Percentiles rank a stretch among this genome's conserved stretches.
Evolutionary conservation across 1,284 basidiomycete genomes (phyloP).

Genomic region (Marasmius tenuissimus): DNA sequence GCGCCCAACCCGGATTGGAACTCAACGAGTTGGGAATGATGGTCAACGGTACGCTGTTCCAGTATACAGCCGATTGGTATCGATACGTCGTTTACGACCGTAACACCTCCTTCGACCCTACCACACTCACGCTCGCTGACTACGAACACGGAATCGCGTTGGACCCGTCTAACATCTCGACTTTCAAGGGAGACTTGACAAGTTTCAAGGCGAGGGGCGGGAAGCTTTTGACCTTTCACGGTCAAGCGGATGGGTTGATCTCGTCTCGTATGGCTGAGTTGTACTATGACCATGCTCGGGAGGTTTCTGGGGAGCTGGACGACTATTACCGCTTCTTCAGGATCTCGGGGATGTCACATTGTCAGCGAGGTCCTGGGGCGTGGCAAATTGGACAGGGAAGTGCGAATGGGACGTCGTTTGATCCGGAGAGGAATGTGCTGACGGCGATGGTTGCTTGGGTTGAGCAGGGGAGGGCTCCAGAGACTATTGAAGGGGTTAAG

Average conservation of each 20-base stretch:
- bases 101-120: constrained; percentile 9
- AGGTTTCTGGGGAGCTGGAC: constrained; percentile 8
- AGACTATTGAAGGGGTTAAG: constrained; percentile 13
- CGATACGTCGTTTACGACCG: constrained; percentile 13
- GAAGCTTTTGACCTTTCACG: constrained; percentile 22
- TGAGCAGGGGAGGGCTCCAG: constrained; percentile 16
- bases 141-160: constrained; percentile 3
- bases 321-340: constrained; percentile 16
- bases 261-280: constrained; percentile 17
- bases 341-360: constrained; percentile 18
- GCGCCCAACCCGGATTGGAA: constrained; percentile 16
- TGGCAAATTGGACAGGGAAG: constrained; percentile 12
- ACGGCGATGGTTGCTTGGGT: constrained; percentile 18
- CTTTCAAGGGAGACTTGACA: constrained; percentile 19
- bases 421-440: constrained; percentile 14
- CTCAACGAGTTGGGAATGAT: not conserved
- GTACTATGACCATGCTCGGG: constrained; percentile 13
- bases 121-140: constrained; percentile 4
- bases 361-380: constrained; percentile 15
- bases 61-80: constrained; percentile 14
- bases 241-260: constrained; percentile 17
- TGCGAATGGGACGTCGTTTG: not conserved
- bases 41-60: constrained; percentile 12
- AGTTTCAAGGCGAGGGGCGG: constrained; percentile 17
- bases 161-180: constrained; percentile 17